Evolutionary conservation across 2,329 filamentous ascomycete species (phyloP).

Genomic region (Alternaria arbusti): DNA sequence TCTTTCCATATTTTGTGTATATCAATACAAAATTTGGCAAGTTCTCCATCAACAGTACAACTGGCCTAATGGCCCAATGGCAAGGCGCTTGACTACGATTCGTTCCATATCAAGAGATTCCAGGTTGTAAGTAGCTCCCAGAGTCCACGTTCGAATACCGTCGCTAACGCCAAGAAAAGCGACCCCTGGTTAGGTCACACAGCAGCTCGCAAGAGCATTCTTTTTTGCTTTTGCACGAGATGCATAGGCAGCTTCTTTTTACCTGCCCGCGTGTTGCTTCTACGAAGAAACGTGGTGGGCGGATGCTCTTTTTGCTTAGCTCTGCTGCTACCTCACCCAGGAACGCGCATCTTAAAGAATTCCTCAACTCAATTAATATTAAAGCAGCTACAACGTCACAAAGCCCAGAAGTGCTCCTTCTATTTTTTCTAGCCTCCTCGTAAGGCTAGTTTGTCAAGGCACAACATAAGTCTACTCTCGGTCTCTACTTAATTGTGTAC

Average conservation of each 20-base stretch:
- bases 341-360: not conserved
- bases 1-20: no score
- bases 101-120: conserved; percentile 40
- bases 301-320: not conserved
- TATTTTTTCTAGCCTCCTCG: accelerated
- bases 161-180: not conserved
- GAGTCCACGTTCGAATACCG: not conserved
- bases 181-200: conserved; percentile 30
- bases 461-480: not conserved
- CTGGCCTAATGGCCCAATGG: conserved; percentile 58
- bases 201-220: not conserved
- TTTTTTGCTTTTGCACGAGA: not conserved
- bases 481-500: not conserved
- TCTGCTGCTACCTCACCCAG: not conserved
- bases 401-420: not conserved
- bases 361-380: accelerated
- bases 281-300: not conserved
- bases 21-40: no score
- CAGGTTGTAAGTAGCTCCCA: conserved; percentile 23
- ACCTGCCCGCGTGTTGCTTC: not conserved
- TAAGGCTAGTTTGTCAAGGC: accelerated
- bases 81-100: conserved; percentile 64
- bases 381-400: not conserved
- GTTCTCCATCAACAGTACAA: conserved; percentile 7
- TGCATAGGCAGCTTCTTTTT: not conserved